phyloP scores from a whole-genome alignment of 177 flowering plant species.

The Vitis hybrid region DNA sequence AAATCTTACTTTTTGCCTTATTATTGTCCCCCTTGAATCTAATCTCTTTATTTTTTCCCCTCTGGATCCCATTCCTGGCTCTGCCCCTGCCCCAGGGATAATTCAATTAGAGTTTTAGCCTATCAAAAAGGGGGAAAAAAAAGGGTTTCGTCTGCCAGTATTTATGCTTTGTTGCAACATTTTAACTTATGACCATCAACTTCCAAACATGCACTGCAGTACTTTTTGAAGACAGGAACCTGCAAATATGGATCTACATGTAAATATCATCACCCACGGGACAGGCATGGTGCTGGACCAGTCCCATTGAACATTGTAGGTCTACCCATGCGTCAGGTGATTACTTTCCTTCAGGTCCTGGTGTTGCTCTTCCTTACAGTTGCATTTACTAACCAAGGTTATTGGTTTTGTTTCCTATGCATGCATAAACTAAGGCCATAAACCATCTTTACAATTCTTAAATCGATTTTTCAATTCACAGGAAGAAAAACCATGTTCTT shows the following conservation, averaged over 20 bases:
- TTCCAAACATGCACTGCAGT: constrained; percentile 40
- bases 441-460: too few relatives aligned
- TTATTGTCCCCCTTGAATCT: too few relatives aligned
- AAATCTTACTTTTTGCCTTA: too few relatives aligned
- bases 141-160: background rate
- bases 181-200: background rate
- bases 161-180: background rate
- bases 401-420: background rate
- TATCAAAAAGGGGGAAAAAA: too few relatives aligned
- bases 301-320: constrained; percentile 57
- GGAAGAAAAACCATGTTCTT: constrained; percentile 66
- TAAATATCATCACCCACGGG: constrained; percentile 80
- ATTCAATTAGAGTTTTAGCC: too few relatives aligned
- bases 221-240: constrained; percentile 72
- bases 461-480: constrained; percentile 8
- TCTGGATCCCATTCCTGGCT: too few relatives aligned
- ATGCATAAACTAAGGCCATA: background rate
- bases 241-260: constrained; percentile 80
- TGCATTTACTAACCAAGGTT: background rate
- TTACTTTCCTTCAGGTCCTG: constrained; percentile 7
- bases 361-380: background rate
- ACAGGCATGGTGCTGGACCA: constrained; percentile 57
- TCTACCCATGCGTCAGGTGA: constrained; percentile 77
- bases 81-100: too few relatives aligned
- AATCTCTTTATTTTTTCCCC: too few relatives aligned